Evolutionary conservation across 768 basidiomycete species (phyloP).

Genomic region (Calocybe indica): DNA sequence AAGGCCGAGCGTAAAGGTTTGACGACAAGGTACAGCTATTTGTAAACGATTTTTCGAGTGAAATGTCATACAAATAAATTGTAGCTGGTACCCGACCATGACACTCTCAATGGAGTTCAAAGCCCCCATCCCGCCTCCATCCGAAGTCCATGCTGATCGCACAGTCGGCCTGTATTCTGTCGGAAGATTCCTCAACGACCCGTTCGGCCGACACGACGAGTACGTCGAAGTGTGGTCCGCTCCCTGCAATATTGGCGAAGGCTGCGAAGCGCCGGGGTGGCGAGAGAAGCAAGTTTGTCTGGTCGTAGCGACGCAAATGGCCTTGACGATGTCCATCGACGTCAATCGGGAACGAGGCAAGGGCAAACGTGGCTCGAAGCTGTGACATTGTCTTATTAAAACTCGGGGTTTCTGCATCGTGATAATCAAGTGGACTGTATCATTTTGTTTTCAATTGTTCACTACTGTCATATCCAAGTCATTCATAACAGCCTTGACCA

Average conservation of each 20-base stretch:
- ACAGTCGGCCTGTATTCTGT: conserved; percentile 53
- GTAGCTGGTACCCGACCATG: conserved; percentile 62
- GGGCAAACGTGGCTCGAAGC: conserved; percentile 11
- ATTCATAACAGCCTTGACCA: too few relatives aligned
- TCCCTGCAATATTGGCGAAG: conserved; percentile 47
- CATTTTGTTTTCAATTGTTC: too few relatives aligned
- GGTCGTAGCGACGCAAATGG: conserved; percentile 58
- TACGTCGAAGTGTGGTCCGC: conserved; percentile 66
- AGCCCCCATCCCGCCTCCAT: conserved; percentile 43
- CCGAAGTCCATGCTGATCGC: conserved; percentile 33
- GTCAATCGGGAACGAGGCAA: conserved; percentile 28
- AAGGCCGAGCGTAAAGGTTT: conserved; percentile 34
- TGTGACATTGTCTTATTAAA: conserved; percentile 7
- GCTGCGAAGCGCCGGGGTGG: conserved; percentile 40
- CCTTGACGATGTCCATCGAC: conserved; percentile 38
- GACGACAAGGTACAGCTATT: conserved; percentile 15
- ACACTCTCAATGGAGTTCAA: conserved; percentile 60
- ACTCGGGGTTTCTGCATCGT: too few relatives aligned
- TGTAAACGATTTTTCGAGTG: background rate
- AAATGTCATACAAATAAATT: background rate
- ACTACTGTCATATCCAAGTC: too few relatives aligned
- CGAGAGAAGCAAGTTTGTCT: conserved; percentile 60
- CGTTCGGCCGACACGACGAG: conserved; percentile 50
- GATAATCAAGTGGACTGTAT: too few relatives aligned
- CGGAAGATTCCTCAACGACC: conserved; percentile 46